Base-by-base conservation (phyloP, 208 protist species). In the Trichomonas tenax region DNA sequence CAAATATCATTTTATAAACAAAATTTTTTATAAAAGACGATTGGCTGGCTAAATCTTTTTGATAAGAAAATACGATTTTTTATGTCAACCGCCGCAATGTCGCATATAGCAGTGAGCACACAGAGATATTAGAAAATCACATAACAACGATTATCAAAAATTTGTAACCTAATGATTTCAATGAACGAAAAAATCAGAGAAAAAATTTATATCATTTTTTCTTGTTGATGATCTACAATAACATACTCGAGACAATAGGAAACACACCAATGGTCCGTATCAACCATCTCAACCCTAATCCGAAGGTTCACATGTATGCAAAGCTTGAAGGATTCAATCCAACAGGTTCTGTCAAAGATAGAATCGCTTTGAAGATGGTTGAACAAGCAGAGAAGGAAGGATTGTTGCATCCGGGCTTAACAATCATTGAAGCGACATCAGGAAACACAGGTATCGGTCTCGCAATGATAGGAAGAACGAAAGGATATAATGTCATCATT, bases 381-480 rank as follows among this genome's bases (percentile, higher is more conserved):
- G 81, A 98, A 0, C 98, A 99, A 49, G 99, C 98, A 21, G 99
- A 99, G 97, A 97, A 96, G 48, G 96, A 90, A 51, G 99, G 99
- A 36, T 89, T 97, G 26, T 98, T 99, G 23, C 98, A 98, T 96
- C 97, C 97, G 10, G 98, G 98, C 96, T 98, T 98, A 95, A 98
- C 98, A 0, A 97, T 99, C 88, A 98, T 99, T 81, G 99, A 99
- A 98, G 98, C 99, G n/a, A 99, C 99, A 15, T 99, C 98, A 90
- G 99, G 99, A 93, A 98, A 98, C 48, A 98, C 97, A 41, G 97
- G 97, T 36, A 82, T 97, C 11, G 63, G 98, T 82, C 97, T 99
- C 34, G 98, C 99, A 45, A 97, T 99, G 96, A 98, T 98, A 31
- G 98, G 98, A 38, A 98, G 98, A 34, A 98, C 99, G 23, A 98